Base-by-base conservation (phyloP, 805 yeast species). In the Saccharomyces kudriavzevii region DNA sequence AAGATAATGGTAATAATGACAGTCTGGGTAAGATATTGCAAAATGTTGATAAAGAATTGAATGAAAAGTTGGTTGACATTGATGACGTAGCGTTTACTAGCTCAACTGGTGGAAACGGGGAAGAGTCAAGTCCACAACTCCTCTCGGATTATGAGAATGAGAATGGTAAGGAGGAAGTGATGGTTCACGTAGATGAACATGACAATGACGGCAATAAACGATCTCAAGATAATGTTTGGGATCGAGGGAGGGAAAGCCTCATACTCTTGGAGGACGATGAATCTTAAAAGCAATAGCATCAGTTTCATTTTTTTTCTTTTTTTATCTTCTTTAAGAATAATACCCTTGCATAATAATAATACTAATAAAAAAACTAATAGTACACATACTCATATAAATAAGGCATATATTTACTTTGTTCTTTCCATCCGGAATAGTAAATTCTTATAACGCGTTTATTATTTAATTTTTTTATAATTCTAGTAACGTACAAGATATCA, bases 11-110 rank as follows among this genome's bases (percentile, higher is more conserved):
- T 35, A 35, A 35, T 17, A 17, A 17, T 10, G 43, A 35, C 22
- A 45, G 48, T 24, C 35, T 49, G 25, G 49, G n/a, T 25, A 51
- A 46, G 29, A 45, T 53, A 28, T 47, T 48, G 11, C 48, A 51
- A 14, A 50, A 53, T 26, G 46, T 51, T 28, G 52, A 54, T 35
- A 48, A 22, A 13, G 53, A 56, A 47, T 35, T 49, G 40, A 56
- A 49, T 30, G 55, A 56, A 25, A 49, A 43, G 25, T 25, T 51
- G 26, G 43, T 50, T 40, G 51, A 51, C 22, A 47, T 28, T 17
- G 52, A 51, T 6, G 53, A 40, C 6, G 24, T 35, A 11, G 43
- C 24, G 8, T 35, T 17, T 40, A 27, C 27, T 24, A 48, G 27
- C 17, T 14, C 22, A 17, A 26, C 24, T 20, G 27, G 53, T 14